Evolutionary conservation across 2,329 filamentous ascomycete species (phyloP), one percentile per base, ranked within the genome.

Genomic region (Colletotrichum lentis): DNA sequence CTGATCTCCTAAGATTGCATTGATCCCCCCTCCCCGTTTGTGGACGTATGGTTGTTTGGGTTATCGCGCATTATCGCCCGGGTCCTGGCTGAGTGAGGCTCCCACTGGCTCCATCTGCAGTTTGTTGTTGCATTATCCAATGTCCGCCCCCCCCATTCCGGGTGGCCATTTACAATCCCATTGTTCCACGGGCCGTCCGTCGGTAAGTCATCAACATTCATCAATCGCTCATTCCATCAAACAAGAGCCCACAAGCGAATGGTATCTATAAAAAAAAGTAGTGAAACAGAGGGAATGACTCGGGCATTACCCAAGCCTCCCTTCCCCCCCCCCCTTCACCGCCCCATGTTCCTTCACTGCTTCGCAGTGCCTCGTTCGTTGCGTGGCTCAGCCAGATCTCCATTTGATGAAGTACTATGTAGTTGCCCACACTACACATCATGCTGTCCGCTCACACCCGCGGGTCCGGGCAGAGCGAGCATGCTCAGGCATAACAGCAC

Each of bases 281-380:
- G 58, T 62, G 27, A 57, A 46, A 52, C 27, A n/a, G 37, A 39
- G 20, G 1, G 27, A n/a, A 37, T 60, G 55, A 65, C 61, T 65
- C 65, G 65, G 65, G 49, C 49, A 50, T 31, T 44, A 35, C 49
- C 65, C 55, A 43, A 68, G 37, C n/a, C 35, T 57, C 35, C 27
- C 16, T 58, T 4, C 14, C 39, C n/a, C 35, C 8, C 37, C 24
- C 20, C 41, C 62, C 52, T 20, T 12, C 31, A 18, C 50, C 18
- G 27, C 20, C 24, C 39, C 20, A 20, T 22, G 43, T 12, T 44
- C 27, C 22, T 43, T 27, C 3, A 10, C 35, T 35, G 39, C 43
- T 16, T 37, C 18, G 43, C 43, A 39, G 16, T n/a, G n/a, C 12
- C 35, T 16, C 2, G 11, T 41, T 31, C 24, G 12, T 4, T 31